Evolutionary conservation across 352 stramenopile species (phyloP).

Genomic region (Phytophthora megakarya): DNA sequence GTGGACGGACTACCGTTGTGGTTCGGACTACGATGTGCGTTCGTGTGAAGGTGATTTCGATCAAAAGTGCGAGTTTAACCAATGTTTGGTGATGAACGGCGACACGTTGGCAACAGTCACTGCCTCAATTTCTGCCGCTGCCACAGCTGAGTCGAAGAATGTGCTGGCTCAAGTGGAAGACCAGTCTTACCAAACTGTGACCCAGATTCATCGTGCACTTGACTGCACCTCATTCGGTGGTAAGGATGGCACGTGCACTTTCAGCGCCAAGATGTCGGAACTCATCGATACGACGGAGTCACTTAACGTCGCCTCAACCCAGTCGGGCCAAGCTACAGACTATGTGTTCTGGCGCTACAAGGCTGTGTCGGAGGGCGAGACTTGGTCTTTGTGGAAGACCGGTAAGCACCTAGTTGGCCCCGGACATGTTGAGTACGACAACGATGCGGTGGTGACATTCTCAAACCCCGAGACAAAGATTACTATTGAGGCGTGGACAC

Average conservation of each 20-base stretch:
- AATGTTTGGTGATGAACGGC: constrained; percentile 63
- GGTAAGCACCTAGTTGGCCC: constrained; percentile 8
- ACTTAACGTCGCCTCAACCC: neutral
- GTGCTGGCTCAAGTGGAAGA: constrained; percentile 19
- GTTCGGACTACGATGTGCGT: constrained; percentile 46
- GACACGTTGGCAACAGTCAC: constrained; percentile 48
- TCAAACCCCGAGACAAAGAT: constrained; percentile 48
- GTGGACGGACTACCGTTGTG: constrained; percentile 73
- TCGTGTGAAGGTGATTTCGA: constrained; percentile 40
- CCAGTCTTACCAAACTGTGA: constrained; percentile 50
- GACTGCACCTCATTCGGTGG: constrained; percentile 21
- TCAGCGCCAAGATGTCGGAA: neutral
- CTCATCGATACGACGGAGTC: neutral
- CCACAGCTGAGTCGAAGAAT: constrained; percentile 36
- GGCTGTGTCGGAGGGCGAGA: constrained; percentile 36
- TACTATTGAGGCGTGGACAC: constrained; percentile 62
- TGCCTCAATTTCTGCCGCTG: constrained; percentile 34
- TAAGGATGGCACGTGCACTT: constrained; percentile 6
- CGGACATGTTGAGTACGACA: constrained; percentile 19
- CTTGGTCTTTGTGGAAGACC: constrained; percentile 56
- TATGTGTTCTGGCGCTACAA: neutral
- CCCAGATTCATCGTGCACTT: constrained; percentile 59
- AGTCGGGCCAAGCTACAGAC: neutral
- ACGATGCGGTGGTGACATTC: constrained; percentile 43
- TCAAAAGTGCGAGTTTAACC: constrained; percentile 46